Conservation (phyloP, 2,329 filamentous ascomycete genomes). For the Microsporum canis region DNA sequence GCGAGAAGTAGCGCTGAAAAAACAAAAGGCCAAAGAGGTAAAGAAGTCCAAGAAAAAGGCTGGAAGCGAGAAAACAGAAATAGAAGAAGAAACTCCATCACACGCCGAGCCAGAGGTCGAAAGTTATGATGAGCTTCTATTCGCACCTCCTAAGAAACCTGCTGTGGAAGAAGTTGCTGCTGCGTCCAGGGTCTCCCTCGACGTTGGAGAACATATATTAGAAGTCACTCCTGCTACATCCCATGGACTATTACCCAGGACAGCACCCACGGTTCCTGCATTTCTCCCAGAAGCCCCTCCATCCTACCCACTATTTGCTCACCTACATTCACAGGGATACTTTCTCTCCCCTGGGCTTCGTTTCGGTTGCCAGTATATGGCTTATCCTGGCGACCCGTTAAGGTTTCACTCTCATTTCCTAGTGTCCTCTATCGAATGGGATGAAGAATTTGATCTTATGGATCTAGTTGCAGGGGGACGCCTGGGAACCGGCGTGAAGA, state of each 20-base stretch:
- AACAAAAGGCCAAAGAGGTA: slow-evolving; percentile 29
- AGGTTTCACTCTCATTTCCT: slow-evolving; percentile 94
- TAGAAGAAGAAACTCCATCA: slow-evolving; percentile 8
- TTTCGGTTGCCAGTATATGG: slow-evolving; percentile 88
- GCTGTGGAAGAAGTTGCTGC: slow-evolving; percentile 3
- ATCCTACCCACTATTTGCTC: slow-evolving; percentile 65
- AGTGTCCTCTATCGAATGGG: slow-evolving; percentile 72
- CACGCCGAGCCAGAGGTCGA: slow-evolving; percentile 9
- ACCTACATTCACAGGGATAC: slow-evolving; percentile 68
- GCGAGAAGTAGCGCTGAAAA: slow-evolving; percentile 41
- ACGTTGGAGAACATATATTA: background rate
- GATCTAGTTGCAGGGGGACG: slow-evolving; percentile 78
- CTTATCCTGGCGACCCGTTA: slow-evolving; percentile 89
- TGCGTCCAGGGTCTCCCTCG: slow-evolving; percentile 1
- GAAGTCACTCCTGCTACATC: slow-evolving; percentile 42
- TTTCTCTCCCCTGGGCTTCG: slow-evolving; percentile 85
- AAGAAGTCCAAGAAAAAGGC: slow-evolving; percentile 13
- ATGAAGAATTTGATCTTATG: slow-evolving; percentile 72
- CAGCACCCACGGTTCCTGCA: slow-evolving; percentile 18
- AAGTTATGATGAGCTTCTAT: slow-evolving; percentile 4
- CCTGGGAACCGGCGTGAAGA: slow-evolving; percentile 90
- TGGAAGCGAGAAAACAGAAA: background rate
- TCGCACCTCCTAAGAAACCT: background rate
- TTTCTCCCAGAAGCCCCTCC: slow-evolving; percentile 29
- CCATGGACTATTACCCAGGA: slow-evolving; percentile 33